phyloP scores from a whole-genome alignment of 2,329 filamentous ascomycete genomes.

The Xylaria sp. region DNA sequence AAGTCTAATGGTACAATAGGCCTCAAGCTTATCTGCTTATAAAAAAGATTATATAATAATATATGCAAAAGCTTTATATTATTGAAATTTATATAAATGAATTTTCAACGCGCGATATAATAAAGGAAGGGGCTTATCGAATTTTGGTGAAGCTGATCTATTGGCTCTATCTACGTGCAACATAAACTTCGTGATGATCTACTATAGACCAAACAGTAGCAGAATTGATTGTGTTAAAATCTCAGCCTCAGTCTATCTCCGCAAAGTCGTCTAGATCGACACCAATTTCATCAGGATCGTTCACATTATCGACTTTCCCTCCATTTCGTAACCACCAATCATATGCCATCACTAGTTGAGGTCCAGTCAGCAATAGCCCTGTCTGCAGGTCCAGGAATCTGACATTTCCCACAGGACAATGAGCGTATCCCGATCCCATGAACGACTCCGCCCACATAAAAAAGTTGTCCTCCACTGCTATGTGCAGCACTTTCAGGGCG shows the following conservation, averaged over 20 bases:
- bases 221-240: too few species aligned
- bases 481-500: conserved; percentile 18
- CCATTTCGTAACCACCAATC: background rate
- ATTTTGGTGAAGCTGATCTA: too few species aligned
- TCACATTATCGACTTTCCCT: conserved; percentile 4
- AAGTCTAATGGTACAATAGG: too few species aligned
- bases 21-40: too few species aligned
- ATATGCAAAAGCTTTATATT: too few species aligned
- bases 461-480: background rate
- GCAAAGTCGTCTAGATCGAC: background rate
- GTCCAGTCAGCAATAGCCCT: conserved; percentile 4
- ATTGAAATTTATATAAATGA: too few species aligned
- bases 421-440: background rate
- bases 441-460: background rate
- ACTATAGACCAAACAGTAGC: too few species aligned
- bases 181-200: too few species aligned
- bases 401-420: background rate
- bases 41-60: too few species aligned
- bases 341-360: background rate
- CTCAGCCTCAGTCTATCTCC: conserved; percentile 6
- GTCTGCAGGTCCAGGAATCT: conserved; percentile 13
- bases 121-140: too few species aligned
- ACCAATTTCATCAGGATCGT: background rate
- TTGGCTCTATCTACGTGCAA: too few species aligned
- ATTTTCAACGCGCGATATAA: too few species aligned